These are phyloP conservation scores for Colletotrichum caudatum DNA, from an alignment of 2,329 filamentous ascomycete genomes.

Conservation along the genomic window DNA sequence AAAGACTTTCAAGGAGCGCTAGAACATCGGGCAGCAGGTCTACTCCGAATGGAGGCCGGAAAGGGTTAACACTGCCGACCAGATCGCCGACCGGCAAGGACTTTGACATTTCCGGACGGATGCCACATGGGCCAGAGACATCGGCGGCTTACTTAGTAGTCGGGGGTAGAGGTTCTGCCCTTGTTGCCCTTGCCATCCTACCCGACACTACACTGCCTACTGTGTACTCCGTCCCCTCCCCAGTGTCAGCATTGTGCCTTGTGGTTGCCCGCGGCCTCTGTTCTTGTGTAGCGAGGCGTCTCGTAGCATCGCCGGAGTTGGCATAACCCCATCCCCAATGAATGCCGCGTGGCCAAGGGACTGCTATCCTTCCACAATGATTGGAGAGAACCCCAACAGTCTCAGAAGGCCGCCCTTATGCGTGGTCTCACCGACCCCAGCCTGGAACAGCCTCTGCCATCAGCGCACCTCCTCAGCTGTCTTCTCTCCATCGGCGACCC, in stretches of 20 bases:
- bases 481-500: not conserved
- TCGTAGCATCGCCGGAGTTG: constrained; percentile 35
- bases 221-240: not conserved
- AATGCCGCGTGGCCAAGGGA: not conserved
- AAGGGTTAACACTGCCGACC: constrained; percentile 23
- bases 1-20: constrained; percentile 26
- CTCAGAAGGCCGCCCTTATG: not conserved
- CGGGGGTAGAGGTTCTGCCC: not conserved
- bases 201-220: too few species aligned
- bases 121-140: constrained; percentile 32
- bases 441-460: constrained; percentile 20
- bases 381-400: not conserved
- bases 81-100: not conserved
- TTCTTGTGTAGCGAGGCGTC: constrained; percentile 25
- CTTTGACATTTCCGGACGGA: constrained; percentile 35
- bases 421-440: constrained; percentile 15
- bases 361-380: not conserved
- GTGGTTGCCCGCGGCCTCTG: not conserved
- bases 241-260: not conserved
- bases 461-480: constrained; percentile 2
- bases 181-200: not conserved
- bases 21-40: constrained; percentile 18
- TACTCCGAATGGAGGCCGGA: constrained; percentile 30
- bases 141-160: not conserved
- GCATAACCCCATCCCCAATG: constrained; percentile 15